Evolutionary conservation across 768 basidiomycete species (phyloP).

Genomic region (Tulasnella sp.): DNA sequence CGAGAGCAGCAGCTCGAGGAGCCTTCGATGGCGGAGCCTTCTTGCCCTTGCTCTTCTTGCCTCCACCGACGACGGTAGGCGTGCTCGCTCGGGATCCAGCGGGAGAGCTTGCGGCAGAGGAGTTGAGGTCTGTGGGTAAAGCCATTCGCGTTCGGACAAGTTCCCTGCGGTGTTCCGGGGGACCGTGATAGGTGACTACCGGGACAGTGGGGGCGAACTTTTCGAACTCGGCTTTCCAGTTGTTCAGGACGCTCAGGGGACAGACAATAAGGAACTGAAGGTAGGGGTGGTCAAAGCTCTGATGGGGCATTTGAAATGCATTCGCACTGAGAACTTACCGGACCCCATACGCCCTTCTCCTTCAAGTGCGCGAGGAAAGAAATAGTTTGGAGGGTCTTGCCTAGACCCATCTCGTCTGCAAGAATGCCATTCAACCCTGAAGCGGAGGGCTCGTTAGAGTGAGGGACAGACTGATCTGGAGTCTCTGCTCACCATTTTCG

Average conservation of each 20-base stretch:
- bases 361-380: constrained; percentile 87
- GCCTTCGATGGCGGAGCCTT: neutral
- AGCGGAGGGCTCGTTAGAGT: neutral
- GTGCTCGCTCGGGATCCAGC: neutral
- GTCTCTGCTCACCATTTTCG: constrained; percentile 53
- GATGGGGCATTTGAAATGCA: neutral
- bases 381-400: constrained; percentile 81
- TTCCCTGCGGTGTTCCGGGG: constrained; percentile 50
- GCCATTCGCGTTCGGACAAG: neutral
- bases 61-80: neutral
- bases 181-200: constrained; percentile 84
- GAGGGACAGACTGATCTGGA: too few relatives aligned
- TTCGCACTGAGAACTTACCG: constrained; percentile 21
- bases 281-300: neutral
- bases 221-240: constrained; percentile 77
- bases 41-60: neutral
- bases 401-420: constrained; percentile 81
- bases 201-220: constrained; percentile 80
- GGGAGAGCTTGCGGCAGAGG: constrained; percentile 3
- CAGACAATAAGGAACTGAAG: constrained; percentile 68
- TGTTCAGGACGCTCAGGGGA: constrained; percentile 85
- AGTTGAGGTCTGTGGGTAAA: constrained; percentile 15
- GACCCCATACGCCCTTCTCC: constrained; percentile 54
- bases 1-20: neutral
- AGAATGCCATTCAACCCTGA: constrained; percentile 22